Percentiles rank a stretch among this genome's conserved stretches.
Conservation (phyloP, 2,329 filamentous ascomycete species). For the Neofusicoccum kwambonambiense region DNA sequence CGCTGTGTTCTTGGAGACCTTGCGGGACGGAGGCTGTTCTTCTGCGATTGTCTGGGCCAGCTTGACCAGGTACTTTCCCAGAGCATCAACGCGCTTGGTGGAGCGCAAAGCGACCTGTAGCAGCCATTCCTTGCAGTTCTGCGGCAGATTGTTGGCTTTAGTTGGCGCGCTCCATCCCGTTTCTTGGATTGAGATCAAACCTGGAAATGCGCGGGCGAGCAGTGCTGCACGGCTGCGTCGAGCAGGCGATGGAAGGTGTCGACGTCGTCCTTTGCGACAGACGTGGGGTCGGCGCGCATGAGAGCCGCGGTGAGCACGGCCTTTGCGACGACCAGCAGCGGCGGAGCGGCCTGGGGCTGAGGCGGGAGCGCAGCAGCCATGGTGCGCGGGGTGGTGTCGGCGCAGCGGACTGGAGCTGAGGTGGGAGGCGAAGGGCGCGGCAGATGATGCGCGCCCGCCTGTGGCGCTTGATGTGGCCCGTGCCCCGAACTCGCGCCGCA, state of each 20-base stretch:
- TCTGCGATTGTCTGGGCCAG: constrained; percentile 58
- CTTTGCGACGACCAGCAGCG: constrained; percentile 8
- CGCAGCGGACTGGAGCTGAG: not conserved
- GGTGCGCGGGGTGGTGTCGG: not conserved
- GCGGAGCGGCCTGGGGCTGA: not conserved
- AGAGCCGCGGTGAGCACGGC: constrained; percentile 8
- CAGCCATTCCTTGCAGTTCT: constrained; percentile 90
- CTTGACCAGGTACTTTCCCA: constrained; percentile 74
- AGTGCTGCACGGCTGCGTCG: constrained; percentile 8
- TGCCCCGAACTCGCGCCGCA: not conserved
- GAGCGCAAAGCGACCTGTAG: constrained; percentile 70
- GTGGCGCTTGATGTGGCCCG: not conserved
- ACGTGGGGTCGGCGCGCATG: constrained; percentile 7
- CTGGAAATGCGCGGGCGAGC: constrained; percentile 18
- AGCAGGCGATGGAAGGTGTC: constrained; percentile 15
- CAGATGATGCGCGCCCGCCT: not conserved
- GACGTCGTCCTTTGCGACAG: constrained; percentile 8
- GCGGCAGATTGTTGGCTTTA: constrained; percentile 6
- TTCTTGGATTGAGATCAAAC: constrained; percentile 15
- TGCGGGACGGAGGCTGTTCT: constrained; percentile 21
- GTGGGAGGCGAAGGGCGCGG: not conserved
- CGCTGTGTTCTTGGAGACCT: constrained; percentile 20
- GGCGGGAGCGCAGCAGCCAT: constrained; percentile 3
- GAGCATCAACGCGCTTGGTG: constrained; percentile 60
- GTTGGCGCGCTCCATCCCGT: not conserved